These are phyloP conservation scores for Panaeolus cyanescens DNA, from an alignment of 768 basidiomycete genomes.

Conservation along the genomic window DNA sequence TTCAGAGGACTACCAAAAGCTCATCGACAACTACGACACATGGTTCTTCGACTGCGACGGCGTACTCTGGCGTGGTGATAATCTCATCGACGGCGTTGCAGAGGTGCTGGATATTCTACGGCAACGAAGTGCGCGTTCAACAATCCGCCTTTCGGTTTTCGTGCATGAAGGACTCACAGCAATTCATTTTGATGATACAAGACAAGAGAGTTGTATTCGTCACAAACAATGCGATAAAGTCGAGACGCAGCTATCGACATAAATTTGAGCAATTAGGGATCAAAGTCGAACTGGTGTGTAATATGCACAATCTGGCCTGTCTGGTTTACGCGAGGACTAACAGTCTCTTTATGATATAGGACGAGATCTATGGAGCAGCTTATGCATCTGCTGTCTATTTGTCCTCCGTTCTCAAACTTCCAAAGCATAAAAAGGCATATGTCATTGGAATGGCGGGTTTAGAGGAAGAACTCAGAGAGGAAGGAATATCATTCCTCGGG, in stretches of 20 bases:
- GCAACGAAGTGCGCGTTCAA: constrained; percentile 57
- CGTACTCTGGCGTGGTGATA: constrained; percentile 88
- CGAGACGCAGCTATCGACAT: constrained; percentile 79
- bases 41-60: constrained; percentile 98
- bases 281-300: constrained; percentile 78
- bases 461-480: constrained; percentile 88
- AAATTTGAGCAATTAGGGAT: constrained; percentile 93
- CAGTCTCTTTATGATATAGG: constrained; percentile 45
- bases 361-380: constrained; percentile 96
- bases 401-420: constrained; percentile 85
- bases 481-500: constrained; percentile 79
- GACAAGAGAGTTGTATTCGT: constrained; percentile 90
- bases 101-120: constrained; percentile 77
- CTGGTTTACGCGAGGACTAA: not conserved
- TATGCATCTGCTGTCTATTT: constrained; percentile 72
- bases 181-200: constrained; percentile 28
- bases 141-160: constrained; percentile 4
- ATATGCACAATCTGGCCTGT: constrained; percentile 1
- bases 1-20: constrained; percentile 44
- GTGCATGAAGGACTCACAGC: constrained; percentile 4
- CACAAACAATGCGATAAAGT: constrained; percentile 97
- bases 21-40: constrained; percentile 78
- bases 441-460: constrained; percentile 91
- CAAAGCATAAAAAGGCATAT: constrained; percentile 91
- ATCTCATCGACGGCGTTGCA: constrained; percentile 73